phyloP scores from a whole-genome alignment of 148 eudicot genomes.

The Arctostaphylos glauca region DNA sequence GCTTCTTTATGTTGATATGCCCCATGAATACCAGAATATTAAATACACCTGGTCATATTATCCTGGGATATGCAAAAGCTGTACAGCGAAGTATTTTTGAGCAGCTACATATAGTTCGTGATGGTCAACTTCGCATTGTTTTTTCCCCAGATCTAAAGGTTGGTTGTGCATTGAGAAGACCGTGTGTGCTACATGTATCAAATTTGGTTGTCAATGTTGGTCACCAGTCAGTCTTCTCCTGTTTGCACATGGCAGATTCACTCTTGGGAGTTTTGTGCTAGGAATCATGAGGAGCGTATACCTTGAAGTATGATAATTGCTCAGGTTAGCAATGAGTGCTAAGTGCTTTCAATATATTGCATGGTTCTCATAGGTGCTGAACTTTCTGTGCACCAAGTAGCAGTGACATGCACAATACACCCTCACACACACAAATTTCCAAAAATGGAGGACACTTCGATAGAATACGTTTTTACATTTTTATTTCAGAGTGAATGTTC shows the following conservation, averaged over 20 bases:
- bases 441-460: neutral
- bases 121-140: slow-evolving; percentile 94
- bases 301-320: slow-evolving; percentile 59
- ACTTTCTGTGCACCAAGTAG: neutral
- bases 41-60: slow-evolving; percentile 77
- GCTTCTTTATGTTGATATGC: slow-evolving; percentile 88
- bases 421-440: neutral
- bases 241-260: slow-evolving; percentile 39
- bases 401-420: neutral
- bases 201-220: slow-evolving; percentile 4
- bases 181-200: neutral
- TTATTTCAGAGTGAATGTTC: neutral
- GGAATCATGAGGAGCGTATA: slow-evolving; percentile 62
- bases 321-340: slow-evolving; percentile 35
- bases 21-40: slow-evolving; percentile 77
- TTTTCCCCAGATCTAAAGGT: slow-evolving; percentile 69
- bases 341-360: neutral
- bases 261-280: slow-evolving; percentile 83
- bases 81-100: slow-evolving; percentile 86
- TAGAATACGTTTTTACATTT: neutral
- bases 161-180: neutral
- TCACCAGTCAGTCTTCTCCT: slow-evolving; percentile 11
- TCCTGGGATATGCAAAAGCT: slow-evolving; percentile 87
- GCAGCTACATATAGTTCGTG: slow-evolving; percentile 92
- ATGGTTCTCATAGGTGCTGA: neutral